Conservation (phyloP, 2,329 filamentous ascomycete genomes). For the Alternaria novae-zelandiae region DNA sequence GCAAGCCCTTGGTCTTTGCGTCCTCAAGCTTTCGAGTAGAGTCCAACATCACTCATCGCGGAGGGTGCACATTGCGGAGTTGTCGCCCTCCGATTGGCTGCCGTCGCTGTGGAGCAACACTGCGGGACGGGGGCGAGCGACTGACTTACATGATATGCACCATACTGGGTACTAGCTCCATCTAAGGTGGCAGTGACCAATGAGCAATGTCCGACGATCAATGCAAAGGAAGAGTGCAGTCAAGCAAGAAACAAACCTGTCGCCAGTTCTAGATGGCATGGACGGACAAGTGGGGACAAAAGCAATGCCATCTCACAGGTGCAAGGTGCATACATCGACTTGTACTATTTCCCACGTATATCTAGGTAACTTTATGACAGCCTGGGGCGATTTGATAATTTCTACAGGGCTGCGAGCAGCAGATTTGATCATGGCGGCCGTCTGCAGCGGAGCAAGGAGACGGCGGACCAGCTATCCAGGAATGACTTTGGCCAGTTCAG, state of each 20-base stretch:
- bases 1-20: background rate
- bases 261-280: background rate
- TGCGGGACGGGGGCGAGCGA: background rate
- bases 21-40: background rate
- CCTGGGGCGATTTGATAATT: too few relatives aligned
- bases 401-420: too few relatives aligned
- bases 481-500: conserved; percentile 40
- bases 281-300: background rate
- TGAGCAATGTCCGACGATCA: background rate
- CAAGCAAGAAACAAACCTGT: background rate
- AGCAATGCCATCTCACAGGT: background rate
- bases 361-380: too few relatives aligned
- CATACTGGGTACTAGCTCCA: background rate
- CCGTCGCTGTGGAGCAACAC: background rate
- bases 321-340: background rate
- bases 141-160: background rate
- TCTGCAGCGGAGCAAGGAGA: conserved; percentile 35
- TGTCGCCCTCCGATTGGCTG: conserved; percentile 15
- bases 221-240: background rate
- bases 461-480: conserved; percentile 40
- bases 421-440: conserved; percentile 39
- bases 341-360: background rate
- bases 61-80: conserved; percentile 4
- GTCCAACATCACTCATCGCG: background rate
- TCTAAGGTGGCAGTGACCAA: background rate